Conservation (phyloP, 108 stramenopile species). For the Cylindrotheca fusiformis region DNA sequence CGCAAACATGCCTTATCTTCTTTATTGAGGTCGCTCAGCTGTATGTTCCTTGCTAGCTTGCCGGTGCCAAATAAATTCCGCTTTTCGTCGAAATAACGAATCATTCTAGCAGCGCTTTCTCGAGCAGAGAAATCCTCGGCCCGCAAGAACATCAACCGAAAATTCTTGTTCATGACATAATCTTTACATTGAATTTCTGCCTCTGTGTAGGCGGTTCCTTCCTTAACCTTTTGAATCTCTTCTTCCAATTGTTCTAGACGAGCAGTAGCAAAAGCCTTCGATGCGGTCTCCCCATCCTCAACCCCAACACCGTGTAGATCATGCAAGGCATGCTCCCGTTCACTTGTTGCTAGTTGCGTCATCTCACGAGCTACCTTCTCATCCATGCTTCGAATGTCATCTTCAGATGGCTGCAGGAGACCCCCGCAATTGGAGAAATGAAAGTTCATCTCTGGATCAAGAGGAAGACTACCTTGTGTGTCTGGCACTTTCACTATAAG, state of each 20-base stretch:
- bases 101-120: conserved; percentile 17
- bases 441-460: too few species aligned
- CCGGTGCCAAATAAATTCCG: conserved; percentile 30
- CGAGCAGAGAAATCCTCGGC: conserved; percentile 17
- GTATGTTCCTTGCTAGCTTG: conserved; percentile 5
- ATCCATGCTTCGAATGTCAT: too few species aligned
- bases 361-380: conserved; percentile 20
- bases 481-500: too few species aligned
- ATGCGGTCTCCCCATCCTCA: too few species aligned
- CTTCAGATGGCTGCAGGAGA: too few species aligned
- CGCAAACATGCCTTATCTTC: conserved; percentile 2
- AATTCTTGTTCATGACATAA: conserved; percentile 15
- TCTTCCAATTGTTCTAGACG: conserved; percentile 1
- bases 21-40: conserved; percentile 17
- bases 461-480: too few species aligned
- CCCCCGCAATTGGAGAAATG: too few species aligned
- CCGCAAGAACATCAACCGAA: conserved; percentile 34
- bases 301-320: conserved; percentile 36
- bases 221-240: neutral
- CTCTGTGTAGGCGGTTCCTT: conserved; percentile 11
- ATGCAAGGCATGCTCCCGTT: conserved; percentile 21
- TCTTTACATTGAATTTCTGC: conserved; percentile 3
- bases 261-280: too few species aligned
- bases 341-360: conserved; percentile 17
- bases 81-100: conserved; percentile 18